These are phyloP conservation scores for Trichomonas vaginalis DNA, from an alignment of 208 protist species.

Conservation along the genomic window DNA sequence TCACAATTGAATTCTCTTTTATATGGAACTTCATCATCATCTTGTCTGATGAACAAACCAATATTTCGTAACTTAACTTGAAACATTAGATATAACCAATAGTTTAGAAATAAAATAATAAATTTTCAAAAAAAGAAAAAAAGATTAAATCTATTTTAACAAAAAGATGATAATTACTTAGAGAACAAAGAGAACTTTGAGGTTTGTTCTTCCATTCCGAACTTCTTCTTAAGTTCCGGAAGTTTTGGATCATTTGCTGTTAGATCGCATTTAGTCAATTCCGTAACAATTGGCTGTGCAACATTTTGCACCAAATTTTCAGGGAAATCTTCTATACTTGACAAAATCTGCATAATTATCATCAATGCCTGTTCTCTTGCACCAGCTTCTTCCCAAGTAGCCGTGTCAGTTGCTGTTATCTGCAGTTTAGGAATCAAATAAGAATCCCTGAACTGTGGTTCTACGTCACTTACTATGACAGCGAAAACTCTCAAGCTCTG, in stretches of 20 bases:
- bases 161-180: too few species aligned
- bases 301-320: neutral
- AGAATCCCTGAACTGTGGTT: neutral
- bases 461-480: neutral
- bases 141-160: too few species aligned
- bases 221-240: neutral
- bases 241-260: neutral
- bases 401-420: neutral
- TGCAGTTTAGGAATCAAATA: neutral
- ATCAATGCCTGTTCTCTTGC: neutral
- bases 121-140: too few species aligned
- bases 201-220: neutral
- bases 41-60: too few species aligned
- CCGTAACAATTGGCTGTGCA: neutral
- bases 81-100: too few species aligned
- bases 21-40: too few species aligned
- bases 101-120: too few species aligned
- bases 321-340: neutral
- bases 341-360: neutral
- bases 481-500: neutral
- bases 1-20: too few species aligned
- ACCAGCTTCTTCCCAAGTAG: neutral
- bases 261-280: neutral
- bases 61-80: too few species aligned
- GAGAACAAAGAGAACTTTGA: neutral